Base-by-base conservation (phyloP, 2,329 filamentous ascomycete genomes). In the Penicillium brevicompactum region DNA sequence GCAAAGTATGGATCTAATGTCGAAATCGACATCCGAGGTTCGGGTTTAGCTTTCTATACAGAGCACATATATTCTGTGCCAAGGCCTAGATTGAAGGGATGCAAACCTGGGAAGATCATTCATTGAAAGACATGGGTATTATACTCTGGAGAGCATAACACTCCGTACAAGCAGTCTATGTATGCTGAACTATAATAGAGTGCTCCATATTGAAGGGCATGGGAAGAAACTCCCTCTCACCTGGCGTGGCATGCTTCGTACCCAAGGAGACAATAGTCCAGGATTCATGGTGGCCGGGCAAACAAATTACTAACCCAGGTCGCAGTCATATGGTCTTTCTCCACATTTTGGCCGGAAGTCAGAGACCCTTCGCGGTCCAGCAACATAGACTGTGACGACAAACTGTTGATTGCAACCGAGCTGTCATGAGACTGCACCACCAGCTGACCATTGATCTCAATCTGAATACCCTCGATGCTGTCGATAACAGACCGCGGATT, bases 341-440 rank as follows among this genome's bases (percentile, higher is more conserved):
- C 49, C n/a, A 30, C n/a, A 32, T 42, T 14, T 27, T 51, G 51
- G 8, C 44, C 34, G 10, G 14, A 13, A 22, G 8, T 14, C 16
- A 13, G 4, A 18, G 56, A 49, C 21, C 57, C 59, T 21, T 70
- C 67, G 13, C 55, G 46, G 46, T 70, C 67, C 27, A 74, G 58
- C 27, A 73, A 65, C 70, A 75, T 76, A 11, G 71, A 64, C 46
- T 73, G 70, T 2, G 68, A 70, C 5, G 68, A 70, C 9, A 51
- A 45, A 38, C 63, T 63, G 32, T 53, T 60, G 6, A 41, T 51
- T 44, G 11, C 43, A 10, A 22, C 16, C 34, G 32, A 41, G 16
- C 18, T 53, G 30, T 45, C 43, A 44, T 42, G 54, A 6, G 46
- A 48, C 27, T 38, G 51, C 31, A 32, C 55, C 11, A 53, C 51